Base-by-base conservation (phyloP, 805 yeast species). In the Jamesozyma lodderae region DNA sequence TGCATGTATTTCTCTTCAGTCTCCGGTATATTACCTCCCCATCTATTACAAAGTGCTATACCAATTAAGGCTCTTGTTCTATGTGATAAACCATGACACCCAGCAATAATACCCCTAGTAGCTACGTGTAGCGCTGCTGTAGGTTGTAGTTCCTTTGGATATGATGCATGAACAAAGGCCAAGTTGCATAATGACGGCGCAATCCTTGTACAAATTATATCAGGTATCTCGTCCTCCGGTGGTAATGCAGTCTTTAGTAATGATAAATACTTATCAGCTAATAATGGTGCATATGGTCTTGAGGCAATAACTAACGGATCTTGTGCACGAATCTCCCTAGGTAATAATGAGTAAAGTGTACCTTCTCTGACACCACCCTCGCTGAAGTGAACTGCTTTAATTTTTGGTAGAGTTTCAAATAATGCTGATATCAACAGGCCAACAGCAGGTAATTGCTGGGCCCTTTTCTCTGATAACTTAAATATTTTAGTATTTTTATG, bases 281-380 rank as follows among this genome's bases (percentile, higher is more conserved):
- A 67, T 25, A 79, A 59, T 13, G 85, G 85, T 2, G 87, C 82
- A 57, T 78, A 81, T 4, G 83, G 84, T 49, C 73, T 62, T 4
- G 90, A 74, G 3, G 86, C 83, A 3, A 81, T 74, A 16, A 77
- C 49, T 18, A 81, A 51, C 4, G 92, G 92, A 48, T 81, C 90
- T 49, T 79, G 79, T 3, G 70, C 59, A 43, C 80, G 70, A 22
- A 80, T 66, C 26, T 67, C 67, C 16, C 69, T 62, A 16, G 85
- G 77, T 25, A 81, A 62, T 49, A 71, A 70, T 6, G 81, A 74
- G 52, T 75, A 81, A 26, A 82, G 51, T 1, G 78, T 76, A 43
- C 90, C 90, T 60, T 81, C 90, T 47, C 90, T 67, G 17, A 81
- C 79, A 41, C 87, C 87, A 45, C 86, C 87, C 55, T 81, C 86